Percentiles rank a stretch among this genome's conserved stretches.
These are phyloP conservation scores for Fusarium paranaense DNA, from an alignment of 2,329 filamentous ascomycete genomes.

Conservation along the genomic window DNA sequence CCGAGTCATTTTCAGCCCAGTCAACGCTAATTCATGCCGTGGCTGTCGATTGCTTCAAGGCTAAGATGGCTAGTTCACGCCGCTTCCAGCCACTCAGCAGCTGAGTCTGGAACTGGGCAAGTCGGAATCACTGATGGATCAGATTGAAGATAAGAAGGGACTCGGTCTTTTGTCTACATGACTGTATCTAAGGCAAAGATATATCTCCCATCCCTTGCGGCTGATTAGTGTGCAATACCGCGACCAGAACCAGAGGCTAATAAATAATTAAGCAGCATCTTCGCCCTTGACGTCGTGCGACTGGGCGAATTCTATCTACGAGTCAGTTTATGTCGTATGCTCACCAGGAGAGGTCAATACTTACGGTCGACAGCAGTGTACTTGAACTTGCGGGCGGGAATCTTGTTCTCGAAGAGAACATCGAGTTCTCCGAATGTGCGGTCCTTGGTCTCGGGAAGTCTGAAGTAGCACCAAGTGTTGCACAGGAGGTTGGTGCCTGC, in stretches of 20 bases:
- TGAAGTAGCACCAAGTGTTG: conserved; percentile 50
- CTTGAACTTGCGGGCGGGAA: conserved; percentile 43
- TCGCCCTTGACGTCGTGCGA: neutral
- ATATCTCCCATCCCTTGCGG: neutral
- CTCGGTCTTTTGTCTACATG: neutral
- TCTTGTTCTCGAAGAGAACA: conserved; percentile 40
- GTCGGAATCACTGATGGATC: neutral
- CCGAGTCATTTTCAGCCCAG: neutral
- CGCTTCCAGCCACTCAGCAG: neutral
- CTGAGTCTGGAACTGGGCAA: neutral
- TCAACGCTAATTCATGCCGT: neutral
- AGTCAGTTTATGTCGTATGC: neutral
- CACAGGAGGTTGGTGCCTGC: conserved; percentile 50
- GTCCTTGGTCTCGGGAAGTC: conserved; percentile 46
- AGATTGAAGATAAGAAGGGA: neutral
- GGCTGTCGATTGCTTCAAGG: neutral
- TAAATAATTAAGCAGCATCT: neutral
- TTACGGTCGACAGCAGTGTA: conserved; percentile 44
- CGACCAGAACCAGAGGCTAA: neutral
- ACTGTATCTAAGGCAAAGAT: neutral
- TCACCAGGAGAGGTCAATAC: neutral
- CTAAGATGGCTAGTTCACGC: neutral
- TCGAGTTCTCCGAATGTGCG: conserved; percentile 46
- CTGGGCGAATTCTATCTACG: conserved; percentile 13
- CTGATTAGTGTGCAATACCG: neutral